Percentiles rank a stretch among this genome's conserved stretches.
Evolutionary conservation across 129 eudicot species (phyloP).

Genomic region (Flaveria linearis): DNA sequence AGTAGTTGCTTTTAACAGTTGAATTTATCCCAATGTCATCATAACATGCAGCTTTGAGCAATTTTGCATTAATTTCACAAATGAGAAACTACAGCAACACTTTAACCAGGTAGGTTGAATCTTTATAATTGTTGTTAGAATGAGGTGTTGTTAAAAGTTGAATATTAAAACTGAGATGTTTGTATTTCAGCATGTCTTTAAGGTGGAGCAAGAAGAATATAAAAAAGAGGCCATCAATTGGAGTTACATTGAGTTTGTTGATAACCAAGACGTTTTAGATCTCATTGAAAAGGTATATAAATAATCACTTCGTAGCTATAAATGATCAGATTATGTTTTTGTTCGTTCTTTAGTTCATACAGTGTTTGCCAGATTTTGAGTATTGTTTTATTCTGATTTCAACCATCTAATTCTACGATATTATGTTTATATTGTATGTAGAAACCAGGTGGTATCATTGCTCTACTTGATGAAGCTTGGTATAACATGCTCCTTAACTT

Average conservation of each 20-base stretch:
- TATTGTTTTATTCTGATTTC: background rate
- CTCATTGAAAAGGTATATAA: conserved; percentile 85
- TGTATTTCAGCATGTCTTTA: conserved; percentile 85
- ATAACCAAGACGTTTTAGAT: conserved; percentile 97
- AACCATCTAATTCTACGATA: conserved; percentile 9
- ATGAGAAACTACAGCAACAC: conserved; percentile 98
- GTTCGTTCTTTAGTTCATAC: background rate
- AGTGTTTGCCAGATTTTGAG: background rate
- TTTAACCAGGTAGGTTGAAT: conserved; percentile 80
- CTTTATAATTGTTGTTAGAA: conserved; percentile 15
- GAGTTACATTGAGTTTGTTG: conserved; percentile 99
- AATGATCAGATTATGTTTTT: background rate
- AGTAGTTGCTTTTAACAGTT: background rate
- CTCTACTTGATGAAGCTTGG: conserved; percentile 99
- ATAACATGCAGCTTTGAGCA: conserved; percentile 87
- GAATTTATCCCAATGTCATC: conserved; percentile 26
- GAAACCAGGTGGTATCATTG: conserved; percentile 97
- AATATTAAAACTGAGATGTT: conserved; percentile 14
- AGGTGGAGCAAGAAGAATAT: conserved; percentile 99
- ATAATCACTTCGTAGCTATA: conserved; percentile 4
- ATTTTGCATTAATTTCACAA: conserved; percentile 93
- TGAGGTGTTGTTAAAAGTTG: conserved; percentile 11
- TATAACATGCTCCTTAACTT: conserved; percentile 31
- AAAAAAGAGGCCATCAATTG: conserved; percentile 87
- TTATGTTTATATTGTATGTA: conserved; percentile 54